Base-by-base conservation (phyloP, 1,284 basidiomycete genomes). In the Naganishia cerealis region DNA sequence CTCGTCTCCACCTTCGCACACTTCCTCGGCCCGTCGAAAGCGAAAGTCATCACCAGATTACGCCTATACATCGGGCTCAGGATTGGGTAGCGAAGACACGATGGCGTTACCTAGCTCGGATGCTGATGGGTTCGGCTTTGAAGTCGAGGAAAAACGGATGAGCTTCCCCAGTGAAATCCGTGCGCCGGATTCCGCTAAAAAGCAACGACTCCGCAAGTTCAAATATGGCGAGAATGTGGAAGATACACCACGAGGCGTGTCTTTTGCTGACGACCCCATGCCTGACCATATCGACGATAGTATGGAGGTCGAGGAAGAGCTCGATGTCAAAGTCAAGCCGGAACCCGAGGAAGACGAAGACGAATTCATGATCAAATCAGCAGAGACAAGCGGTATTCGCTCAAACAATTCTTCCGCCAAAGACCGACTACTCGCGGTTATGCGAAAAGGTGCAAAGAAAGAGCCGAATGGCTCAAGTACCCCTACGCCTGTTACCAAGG, bases 11-110 rank as follows among this genome's bases (percentile, higher is more conserved):
- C 73, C 75, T 16, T 71, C 73, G 29, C 72, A 74, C 4, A 48
- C 53, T 33, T 68, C 67, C 9, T 68, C 67, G 1, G 55, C 72
- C 26, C 81, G 86, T 13, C 86, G 86, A 56, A 92, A 92, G 77
- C 86, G 90, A 40, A 92, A 91, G 73, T 85, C 88, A 7, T 88
- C 87, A 0, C 87, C 87, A 12, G 83, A 79, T 66, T 66, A 58
- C 42, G 55, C 55, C 10, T 61, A 69, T 13, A 57, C 55, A 15
- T 65, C 56, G 21, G 63, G 67, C 36, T 67, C 65, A 6, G 43
- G 61, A 54, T 21, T 66, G 39, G 63, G 55, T 16, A 66, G 53
- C 40, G 54, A 66, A 36, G 55, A 57, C 29, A 56, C 42, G 29
- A 66, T 46, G 54, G 63, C 54, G 10, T 38, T 66, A 42, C 53